Base-by-base conservation (phyloP, 139 green algal species). In the Pseudopediastrum boryanum region DNA sequence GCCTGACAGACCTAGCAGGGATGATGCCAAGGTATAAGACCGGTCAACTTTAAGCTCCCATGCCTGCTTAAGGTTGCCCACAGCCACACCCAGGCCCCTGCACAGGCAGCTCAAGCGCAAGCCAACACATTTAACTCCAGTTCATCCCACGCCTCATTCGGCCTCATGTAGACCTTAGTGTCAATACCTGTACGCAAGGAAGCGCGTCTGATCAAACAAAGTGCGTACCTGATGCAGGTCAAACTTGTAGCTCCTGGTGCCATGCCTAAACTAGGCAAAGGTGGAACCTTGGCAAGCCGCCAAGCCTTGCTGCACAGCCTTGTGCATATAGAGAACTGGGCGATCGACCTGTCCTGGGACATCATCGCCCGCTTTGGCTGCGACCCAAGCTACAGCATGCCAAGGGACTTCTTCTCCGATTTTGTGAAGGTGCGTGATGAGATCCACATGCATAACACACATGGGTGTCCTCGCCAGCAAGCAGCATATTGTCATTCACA, bases 271-370 rank as follows among this genome's bases (percentile, higher is more conserved):
- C 82, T 93, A 2, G 90, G 90, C 29, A 93, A 92, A 25, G 92
- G 89, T 13, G 90, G 91, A 39, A 90, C 66, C 12, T 71, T 93
- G 36, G 83, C 79, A 36, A 88, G 75, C 19, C 66, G 91, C 5
- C 85, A 90, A 36, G 80, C 75, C 13, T 84, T 91, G 25, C 54
- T 91, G 35, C 89, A 94, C 84, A 86, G 71, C 13, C 77, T 91
- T 21, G 83, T 86, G 41, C 92, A 97, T 83, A 95, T 95, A 29
- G 90, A 95, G 73, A 85, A 73, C 69, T 78, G 88, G 86, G 94
- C 94, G 3, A 82, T 97, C 1, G 94, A 97, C 75, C 84, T 98
- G n/a, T 79, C 84, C 0, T 97, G 93, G 93, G 94, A 98, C 67
- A 83, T 88, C 65, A 90, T 98, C 27, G 93, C 91, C 3, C 83